Evolutionary conservation across 2,329 filamentous ascomycete species (phyloP).

Genomic region (Colletotrichum horii): DNA sequence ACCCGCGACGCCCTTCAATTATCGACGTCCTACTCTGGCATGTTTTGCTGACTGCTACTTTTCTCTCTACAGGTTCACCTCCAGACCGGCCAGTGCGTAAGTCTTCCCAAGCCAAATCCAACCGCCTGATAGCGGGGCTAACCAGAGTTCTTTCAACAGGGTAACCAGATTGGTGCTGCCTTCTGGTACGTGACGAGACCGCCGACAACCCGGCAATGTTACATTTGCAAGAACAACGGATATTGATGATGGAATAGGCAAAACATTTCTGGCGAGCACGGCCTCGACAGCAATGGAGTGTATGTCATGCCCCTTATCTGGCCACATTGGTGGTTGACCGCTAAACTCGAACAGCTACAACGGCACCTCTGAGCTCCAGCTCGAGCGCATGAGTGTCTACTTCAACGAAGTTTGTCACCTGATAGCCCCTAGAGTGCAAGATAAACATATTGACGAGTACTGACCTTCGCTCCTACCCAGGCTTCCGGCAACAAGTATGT

Average conservation of each 20-base stretch:
- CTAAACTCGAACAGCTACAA: slow-evolving; percentile 74
- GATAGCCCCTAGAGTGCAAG: background rate
- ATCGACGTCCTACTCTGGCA: background rate
- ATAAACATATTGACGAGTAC: slow-evolving; percentile 7
- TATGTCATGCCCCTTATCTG: slow-evolving; percentile 55
- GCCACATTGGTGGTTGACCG: slow-evolving; percentile 9
- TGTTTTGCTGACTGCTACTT: slow-evolving; percentile 58
- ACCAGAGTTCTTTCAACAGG: slow-evolving; percentile 67
- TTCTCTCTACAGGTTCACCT: slow-evolving; percentile 84
- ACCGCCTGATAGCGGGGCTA: slow-evolving; percentile 31
- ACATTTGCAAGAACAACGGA: background rate
- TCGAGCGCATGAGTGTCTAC: slow-evolving; percentile 99
- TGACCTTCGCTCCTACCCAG: slow-evolving; percentile 48
- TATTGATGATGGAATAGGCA: slow-evolving; percentile 63
- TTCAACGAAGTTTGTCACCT: slow-evolving; percentile 73
- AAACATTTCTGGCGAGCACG: slow-evolving; percentile 88
- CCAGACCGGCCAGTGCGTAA: slow-evolving; percentile 99
- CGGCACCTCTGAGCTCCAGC: slow-evolving; percentile 96
- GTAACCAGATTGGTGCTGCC: slow-evolving; percentile 99
- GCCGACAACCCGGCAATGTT: slow-evolving; percentile 6
- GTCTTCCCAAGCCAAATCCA: slow-evolving; percentile 33
- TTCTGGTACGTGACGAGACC: slow-evolving; percentile 75
- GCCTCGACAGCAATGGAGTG: slow-evolving; percentile 96
- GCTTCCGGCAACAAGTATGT: slow-evolving; percentile 99
- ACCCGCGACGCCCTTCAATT: background rate